phyloP scores from a whole-genome alignment of 2,329 filamentous ascomycete genomes.

The Cladophialophora yegresii region DNA sequence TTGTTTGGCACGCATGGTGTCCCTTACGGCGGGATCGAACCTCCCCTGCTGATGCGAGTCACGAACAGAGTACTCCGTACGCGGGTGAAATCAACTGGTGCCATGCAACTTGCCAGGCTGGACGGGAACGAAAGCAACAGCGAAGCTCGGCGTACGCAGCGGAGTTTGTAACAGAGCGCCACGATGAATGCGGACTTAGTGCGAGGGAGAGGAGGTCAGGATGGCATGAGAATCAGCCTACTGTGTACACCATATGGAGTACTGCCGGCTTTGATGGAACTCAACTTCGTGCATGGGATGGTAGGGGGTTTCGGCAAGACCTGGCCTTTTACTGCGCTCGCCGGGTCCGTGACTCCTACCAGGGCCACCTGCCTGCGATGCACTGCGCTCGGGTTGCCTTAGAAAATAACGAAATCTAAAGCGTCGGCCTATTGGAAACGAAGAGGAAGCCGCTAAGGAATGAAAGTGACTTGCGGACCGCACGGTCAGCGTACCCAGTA shows the following conservation, averaged over 20 bases:
- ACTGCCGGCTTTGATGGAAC: not conserved
- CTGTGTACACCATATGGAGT: too few relatives aligned
- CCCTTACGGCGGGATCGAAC: not conserved
- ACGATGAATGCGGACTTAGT: not conserved
- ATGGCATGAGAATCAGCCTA: not conserved
- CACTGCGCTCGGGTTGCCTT: not conserved
- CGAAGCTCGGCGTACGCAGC: not conserved
- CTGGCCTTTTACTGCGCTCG: not conserved
- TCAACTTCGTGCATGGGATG: not conserved
- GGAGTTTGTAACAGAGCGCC: not conserved
- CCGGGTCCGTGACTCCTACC: not conserved
- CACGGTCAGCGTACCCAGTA: constrained; percentile 14
- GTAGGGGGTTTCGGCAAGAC: not conserved
- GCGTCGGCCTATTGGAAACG: not conserved
- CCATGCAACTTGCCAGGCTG: not conserved
- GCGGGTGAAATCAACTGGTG: not conserved
- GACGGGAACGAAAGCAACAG: not conserved
- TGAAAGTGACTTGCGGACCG: constrained; percentile 25
- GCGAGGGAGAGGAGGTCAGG: not conserved
- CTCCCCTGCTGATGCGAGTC: not conserved
- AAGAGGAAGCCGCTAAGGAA: constrained; percentile 14
- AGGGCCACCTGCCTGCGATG: not conserved
- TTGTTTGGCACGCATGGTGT: constrained; percentile 1
- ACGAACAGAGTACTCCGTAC: not conserved
- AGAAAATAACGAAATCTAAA: not conserved